Base-by-base conservation (phyloP, 73 alveolate species). In the Diophrys sp. region DNA sequence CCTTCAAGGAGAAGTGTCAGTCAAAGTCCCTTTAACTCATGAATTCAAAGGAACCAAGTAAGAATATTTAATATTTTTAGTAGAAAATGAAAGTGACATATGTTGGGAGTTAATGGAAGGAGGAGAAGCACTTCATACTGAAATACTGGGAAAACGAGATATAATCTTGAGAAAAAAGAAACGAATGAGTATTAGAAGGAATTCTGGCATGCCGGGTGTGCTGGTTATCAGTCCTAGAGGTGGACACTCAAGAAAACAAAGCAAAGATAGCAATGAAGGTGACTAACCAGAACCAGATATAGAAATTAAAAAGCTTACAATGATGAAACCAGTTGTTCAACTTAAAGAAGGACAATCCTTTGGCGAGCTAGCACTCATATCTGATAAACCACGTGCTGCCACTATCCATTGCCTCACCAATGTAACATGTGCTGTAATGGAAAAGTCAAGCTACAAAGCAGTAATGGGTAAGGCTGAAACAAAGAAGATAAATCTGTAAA, bases 281-380 rank as follows among this genome's bases (percentile, higher is more conserved):
- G n/a, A n/a, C n/a, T n/a, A n/a, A n/a, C n/a, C n/a, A n/a, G n/a
- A n/a, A n/a, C 62, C n/a, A 44, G 62, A 18, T 44, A 11, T 5
- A 44, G 62, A 44, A 44, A 44, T 11, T 18, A 44, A 18, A 44
- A 44, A 44, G n/a, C 18, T 44, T 44, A 44, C 5, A 44, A 44
- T 44, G 62, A 44, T 44, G 62, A 44, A 44, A 44, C n/a, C 5
- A 44, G 62, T 44, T 11, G 62, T 44, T 44, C 62, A 18, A 5
- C 62, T 44, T 18, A 11, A 44, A 44, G 62, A 44, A 5, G 62
- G 62, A 11, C 5, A 44, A 44, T 44, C 18, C 62, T 82, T 82
- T 31, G 90, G 90, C 1, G 90, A 82, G 67, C 84, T 82, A 2
- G 90, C 90, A 1, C 54, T 82, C 5, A 82, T 82, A 1, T 54